Evolutionary conservation across 2,329 filamentous ascomycete species (phyloP).

Genomic region (Clonostachys chloroleuca): DNA sequence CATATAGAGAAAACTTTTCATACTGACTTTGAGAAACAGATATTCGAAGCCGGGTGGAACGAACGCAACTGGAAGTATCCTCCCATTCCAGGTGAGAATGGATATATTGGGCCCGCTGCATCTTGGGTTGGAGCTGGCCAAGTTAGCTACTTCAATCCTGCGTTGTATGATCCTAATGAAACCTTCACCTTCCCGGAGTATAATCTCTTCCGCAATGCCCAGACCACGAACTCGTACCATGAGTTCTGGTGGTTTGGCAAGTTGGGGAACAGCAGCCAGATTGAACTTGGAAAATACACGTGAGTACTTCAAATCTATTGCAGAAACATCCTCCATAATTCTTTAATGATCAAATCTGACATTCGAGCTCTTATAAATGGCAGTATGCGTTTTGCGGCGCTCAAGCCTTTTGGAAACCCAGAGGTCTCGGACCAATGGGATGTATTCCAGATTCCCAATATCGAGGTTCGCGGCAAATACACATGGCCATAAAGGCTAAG

Average conservation of each 20-base stretch:
- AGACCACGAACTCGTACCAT: not conserved
- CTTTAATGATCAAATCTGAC: constrained; percentile 9
- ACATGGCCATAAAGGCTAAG: too few relatives aligned
- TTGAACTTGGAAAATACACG: constrained; percentile 6
- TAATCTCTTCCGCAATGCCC: not conserved
- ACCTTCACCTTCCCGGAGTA: constrained; percentile 1
- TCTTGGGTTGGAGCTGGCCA: constrained; percentile 1
- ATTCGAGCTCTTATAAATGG: not conserved
- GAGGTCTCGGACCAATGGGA: constrained; percentile 12
- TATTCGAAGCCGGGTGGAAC: constrained; percentile 19
- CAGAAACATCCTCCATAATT: not conserved
- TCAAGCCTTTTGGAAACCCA: constrained; percentile 15
- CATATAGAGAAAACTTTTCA: too few relatives aligned
- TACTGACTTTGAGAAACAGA: not conserved
- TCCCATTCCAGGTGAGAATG: constrained; percentile 17
- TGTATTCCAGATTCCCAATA: constrained; percentile 4
- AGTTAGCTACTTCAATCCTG: constrained; percentile 10
- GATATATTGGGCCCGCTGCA: constrained; percentile 10
- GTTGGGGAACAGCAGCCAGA: constrained; percentile 2
- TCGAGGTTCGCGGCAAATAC: not conserved
- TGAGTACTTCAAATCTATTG: not conserved
- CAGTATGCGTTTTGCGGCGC: constrained; percentile 14
- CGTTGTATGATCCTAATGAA: constrained; percentile 1
- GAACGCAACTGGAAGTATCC: constrained; percentile 25
- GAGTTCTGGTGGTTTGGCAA: not conserved